Base-by-base conservation (phyloP, 2,329 filamentous ascomycete genomes). In the Hymenoscyphus fraxineus region DNA sequence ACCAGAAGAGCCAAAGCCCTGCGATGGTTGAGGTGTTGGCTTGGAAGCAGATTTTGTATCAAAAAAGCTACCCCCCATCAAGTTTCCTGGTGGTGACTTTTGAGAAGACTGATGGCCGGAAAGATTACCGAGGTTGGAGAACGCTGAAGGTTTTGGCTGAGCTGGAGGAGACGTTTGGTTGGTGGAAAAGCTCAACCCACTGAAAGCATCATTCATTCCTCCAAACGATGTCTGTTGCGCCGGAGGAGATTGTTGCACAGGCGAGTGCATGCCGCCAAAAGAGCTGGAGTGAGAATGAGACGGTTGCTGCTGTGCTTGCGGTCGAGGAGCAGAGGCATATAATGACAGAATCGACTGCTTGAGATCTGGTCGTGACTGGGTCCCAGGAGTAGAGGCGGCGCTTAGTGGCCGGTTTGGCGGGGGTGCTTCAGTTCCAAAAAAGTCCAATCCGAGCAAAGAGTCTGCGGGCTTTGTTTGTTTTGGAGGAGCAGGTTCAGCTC, bases 301-400 rank as follows among this genome's bases (percentile, higher is more conserved):
- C 56, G 82, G 79, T 55, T 78, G 76, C 64, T 82, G 80, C 32
- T 86, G 81, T 71, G 86, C 81, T 71, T 91, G 89, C n/a, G 91
- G 87, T 74, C 92, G 90, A 1, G 93, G 90, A 5, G 87, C 86
- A 7, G 92, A 90, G 12, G 93, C 92, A 75, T 99, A 99, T 16
- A 99, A 84, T 7, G 95, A 99, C 59, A 99, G 80, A 66, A 99
- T 99, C 2, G 94, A 98, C 77, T 97, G 94, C 79, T 99, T 99
- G 66, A 99, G 81, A 75, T 99, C 95, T 2, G 94, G 93, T 67
- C 95, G 85, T 57, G 93, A 96, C 71, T 91, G 88, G 13, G 83
- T 76, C 5, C 83, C 82, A 57, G 85, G 79, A 13, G 88, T 85
- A 19, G 88, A 87, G 4, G 88, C 85, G 22, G 92, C 92, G 78